Conservation (phyloP, 2,329 filamentous ascomycete genomes). For the Fusarium sororula region DNA sequence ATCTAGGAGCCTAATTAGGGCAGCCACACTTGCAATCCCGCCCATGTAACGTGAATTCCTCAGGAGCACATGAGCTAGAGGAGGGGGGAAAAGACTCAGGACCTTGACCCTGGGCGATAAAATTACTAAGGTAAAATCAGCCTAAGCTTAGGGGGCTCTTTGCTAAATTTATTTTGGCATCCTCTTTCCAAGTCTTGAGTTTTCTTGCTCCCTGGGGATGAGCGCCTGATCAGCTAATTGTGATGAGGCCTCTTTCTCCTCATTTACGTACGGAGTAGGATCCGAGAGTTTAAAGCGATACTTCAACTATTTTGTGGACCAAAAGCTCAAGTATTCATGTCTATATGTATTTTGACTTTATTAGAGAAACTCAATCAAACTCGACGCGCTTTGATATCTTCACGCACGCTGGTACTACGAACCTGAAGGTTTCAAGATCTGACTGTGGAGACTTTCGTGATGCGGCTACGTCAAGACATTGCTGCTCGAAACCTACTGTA, state of each 20-base stretch:
- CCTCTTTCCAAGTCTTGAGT: no score
- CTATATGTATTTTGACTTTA: not conserved
- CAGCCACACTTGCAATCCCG: conserved; percentile 8
- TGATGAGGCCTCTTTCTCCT: conserved; percentile 12
- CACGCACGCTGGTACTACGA: not conserved
- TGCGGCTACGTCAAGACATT: conserved; percentile 22
- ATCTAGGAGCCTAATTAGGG: conserved; percentile 23
- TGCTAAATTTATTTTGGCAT: no score
- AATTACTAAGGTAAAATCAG: no score
- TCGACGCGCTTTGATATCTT: not conserved
- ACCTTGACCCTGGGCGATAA: no score
- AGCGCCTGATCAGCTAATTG: conserved; percentile 24
- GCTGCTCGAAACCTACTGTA: not conserved
- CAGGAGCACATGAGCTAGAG: not conserved
- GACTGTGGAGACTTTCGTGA: conserved; percentile 18
- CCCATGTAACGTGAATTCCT: conserved; percentile 6
- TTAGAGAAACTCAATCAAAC: not conserved
- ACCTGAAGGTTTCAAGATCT: conserved; percentile 6
- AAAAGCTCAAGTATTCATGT: not conserved
- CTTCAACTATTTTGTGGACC: not conserved
- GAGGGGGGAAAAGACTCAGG: no score
- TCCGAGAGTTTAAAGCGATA: not conserved
- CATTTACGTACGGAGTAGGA: not conserved
- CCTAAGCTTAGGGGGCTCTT: no score
- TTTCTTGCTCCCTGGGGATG: no score